Base-by-base conservation (phyloP, 768 basidiomycete species). In the Phanerochaete carnosa region DNA sequence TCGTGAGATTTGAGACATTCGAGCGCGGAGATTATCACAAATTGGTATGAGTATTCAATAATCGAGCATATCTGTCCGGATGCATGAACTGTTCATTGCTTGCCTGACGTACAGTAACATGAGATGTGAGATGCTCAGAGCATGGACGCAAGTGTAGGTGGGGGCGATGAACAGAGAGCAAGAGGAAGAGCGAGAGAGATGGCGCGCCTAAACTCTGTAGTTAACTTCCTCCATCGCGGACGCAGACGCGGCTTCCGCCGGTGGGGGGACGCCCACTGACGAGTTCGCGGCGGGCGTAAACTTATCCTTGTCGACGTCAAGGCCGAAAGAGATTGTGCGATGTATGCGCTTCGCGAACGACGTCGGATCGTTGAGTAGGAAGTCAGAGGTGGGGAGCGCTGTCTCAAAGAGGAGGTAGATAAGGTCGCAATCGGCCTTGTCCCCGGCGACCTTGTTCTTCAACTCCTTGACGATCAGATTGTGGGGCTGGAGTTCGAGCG, bases 151-250 rank as follows among this genome's bases (percentile, higher is more conserved):
- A n/a, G n/a, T n/a, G n/a, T n/a, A n/a, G n/a, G n/a, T n/a, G n/a
- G n/a, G n/a, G n/a, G n/a, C n/a, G n/a, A n/a, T n/a, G n/a, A n/a
- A n/a, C n/a, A n/a, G n/a, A n/a, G n/a, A n/a, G n/a, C n/a, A n/a
- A n/a, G n/a, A n/a, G n/a, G n/a, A n/a, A n/a, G n/a, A n/a, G n/a
- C n/a, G n/a, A n/a, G n/a, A n/a, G n/a, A n/a, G n/a, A n/a, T n/a
- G n/a, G n/a, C n/a, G n/a, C n/a, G n/a, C n/a, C n/a, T n/a, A n/a
- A n/a, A 52, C 25, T 11, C 23, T 62, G 72, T 87, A 93, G 71
- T 93, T 91, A 64, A 98, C 96, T 81, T 98, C 95, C 83, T 98
- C 96, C 95, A 98, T 97, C 55, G 89, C 89, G 15, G 92, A 92
- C 26, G 88, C 83, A 46, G 89, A 80, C 30, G 86, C 83, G 19